A percentile compares a stretch with the other conserved stretches of the same genome.
phyloP scores from a whole-genome alignment of 116 monocot species.

The Phalaenopsis hybrid region DNA sequence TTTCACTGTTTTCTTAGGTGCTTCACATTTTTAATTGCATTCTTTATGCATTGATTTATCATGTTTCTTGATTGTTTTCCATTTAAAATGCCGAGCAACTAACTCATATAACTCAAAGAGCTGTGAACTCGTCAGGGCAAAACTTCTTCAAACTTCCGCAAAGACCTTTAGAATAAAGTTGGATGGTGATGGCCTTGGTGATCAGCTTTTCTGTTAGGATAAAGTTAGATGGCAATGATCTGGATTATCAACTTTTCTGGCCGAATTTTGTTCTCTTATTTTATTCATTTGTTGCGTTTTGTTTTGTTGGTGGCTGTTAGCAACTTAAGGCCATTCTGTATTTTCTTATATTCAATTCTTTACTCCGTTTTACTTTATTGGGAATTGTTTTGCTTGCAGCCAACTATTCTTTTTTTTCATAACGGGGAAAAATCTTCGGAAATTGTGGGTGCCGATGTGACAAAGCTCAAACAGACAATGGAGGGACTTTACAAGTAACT shows the following conservation, averaged over 20 bases:
- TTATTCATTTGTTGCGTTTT: background rate
- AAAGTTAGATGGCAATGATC: too few species aligned
- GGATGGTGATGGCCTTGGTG: too few species aligned
- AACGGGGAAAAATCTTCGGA: slow-evolving; percentile 60
- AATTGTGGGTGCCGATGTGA: slow-evolving; percentile 66
- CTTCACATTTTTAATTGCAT: background rate
- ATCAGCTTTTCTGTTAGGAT: background rate
- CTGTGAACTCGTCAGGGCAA: background rate
- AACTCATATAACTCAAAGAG: background rate
- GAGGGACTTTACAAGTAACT: slow-evolving; percentile 63
- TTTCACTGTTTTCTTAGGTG: too few species aligned
- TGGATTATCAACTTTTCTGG: too few species aligned
- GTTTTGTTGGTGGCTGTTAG: background rate
- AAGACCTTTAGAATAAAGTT: background rate
- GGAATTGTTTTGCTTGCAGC: slow-evolving; percentile 44
- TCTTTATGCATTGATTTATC: background rate
- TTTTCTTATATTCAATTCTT: slow-evolving; percentile 2
- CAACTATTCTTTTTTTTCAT: slow-evolving; percentile 77
- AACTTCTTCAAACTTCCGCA: background rate
- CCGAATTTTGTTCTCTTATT: background rate
- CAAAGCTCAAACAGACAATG: slow-evolving; percentile 47
- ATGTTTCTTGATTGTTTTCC: background rate
- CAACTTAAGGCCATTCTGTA: slow-evolving; percentile 21
- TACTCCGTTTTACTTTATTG: background rate
- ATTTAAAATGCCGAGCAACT: background rate